phyloP scores from a whole-genome alignment of 2,329 filamentous ascomycete genomes.

The Mollisia scopiformis region DNA sequence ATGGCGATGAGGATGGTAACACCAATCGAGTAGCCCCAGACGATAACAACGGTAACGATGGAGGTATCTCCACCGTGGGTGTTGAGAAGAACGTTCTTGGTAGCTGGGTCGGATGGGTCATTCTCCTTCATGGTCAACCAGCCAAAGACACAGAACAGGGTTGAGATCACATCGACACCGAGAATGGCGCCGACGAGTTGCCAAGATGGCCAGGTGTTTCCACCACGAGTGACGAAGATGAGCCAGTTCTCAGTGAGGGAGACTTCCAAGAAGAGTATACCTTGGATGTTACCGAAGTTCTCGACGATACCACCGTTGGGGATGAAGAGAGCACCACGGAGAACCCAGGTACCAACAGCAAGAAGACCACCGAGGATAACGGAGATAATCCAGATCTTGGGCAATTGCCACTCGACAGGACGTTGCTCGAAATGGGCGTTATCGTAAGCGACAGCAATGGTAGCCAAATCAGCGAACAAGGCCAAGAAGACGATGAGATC shows the following conservation, averaged over 20 bases:
- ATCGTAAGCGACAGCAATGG: conserved; percentile 78
- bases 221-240: conserved; percentile 76
- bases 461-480: conserved; percentile 78
- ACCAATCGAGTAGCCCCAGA: conserved; percentile 69
- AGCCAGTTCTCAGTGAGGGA: conserved; percentile 78
- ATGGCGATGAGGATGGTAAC: conserved; percentile 68
- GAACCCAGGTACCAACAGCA: conserved; percentile 72
- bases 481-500: conserved; percentile 80
- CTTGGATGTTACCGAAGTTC: conserved; percentile 75
- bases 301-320: conserved; percentile 73
- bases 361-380: conserved; percentile 70
- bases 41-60: conserved; percentile 64
- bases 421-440: conserved; percentile 76
- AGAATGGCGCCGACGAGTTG: conserved; percentile 73
- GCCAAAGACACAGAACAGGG: conserved; percentile 75
- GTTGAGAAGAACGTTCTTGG: conserved; percentile 40
- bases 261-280: conserved; percentile 75
- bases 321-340: conserved; percentile 72
- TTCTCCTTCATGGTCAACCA: conserved; percentile 63
- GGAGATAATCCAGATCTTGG: conserved; percentile 81
- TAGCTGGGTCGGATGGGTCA: conserved; percentile 39
- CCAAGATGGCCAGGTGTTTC: conserved; percentile 74
- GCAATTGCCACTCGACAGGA: conserved; percentile 79
- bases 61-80: conserved; percentile 45
- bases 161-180: conserved; percentile 71